Base-by-base conservation (phyloP, 306 rosid genomes). In the Delonix regia region DNA sequence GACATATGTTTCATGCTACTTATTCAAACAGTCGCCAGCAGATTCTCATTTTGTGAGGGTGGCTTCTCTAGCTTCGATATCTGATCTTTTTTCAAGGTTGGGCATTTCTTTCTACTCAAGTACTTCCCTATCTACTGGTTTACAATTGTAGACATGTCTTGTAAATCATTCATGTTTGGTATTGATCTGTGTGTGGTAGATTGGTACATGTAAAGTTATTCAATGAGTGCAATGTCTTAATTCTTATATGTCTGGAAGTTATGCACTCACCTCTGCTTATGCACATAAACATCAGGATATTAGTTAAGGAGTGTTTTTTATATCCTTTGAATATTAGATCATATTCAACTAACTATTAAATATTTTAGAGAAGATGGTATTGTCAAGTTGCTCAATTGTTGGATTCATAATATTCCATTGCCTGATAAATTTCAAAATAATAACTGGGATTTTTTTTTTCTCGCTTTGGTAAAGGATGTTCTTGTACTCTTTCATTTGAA, bases 31-130 rank as follows among this genome's bases (percentile, higher is more conserved):
- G 98, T 76, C 84, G 10, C 64, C 86, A 0, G 48, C 69, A 83
- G 83, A 85, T 81, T 93, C 92, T 74, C 84, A 83, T 75, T 63
- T 88, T 85, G 82, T 95, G 85, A 93, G 69, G 90, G 87, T 89
- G 73, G 92, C 93, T 68, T 83, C 96, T n/a, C 90, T 94, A 70
- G 88, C 93, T 81, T 85, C 99, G 5, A 72, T 91, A 44, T 86
- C 93, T 56, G 99, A 91, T 89, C 74, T 93, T 28, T 78, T 95
- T 65, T 65, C 79, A 74, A 95, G 99, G 99, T 95, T 84, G 24
- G 90, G 57, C 80, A 59, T 33, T 59, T 84, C 21, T 67, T 69
- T 68, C 63, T 63, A 75, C 74, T 55, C 28, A 60, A 38, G 71
- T 16, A 49, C 21, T 34, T 59, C 48, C 69, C 8, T 78, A 47